Conservation (phyloP, 2,329 filamentous ascomycete genomes). For the Hirsutella thompsonii region DNA sequence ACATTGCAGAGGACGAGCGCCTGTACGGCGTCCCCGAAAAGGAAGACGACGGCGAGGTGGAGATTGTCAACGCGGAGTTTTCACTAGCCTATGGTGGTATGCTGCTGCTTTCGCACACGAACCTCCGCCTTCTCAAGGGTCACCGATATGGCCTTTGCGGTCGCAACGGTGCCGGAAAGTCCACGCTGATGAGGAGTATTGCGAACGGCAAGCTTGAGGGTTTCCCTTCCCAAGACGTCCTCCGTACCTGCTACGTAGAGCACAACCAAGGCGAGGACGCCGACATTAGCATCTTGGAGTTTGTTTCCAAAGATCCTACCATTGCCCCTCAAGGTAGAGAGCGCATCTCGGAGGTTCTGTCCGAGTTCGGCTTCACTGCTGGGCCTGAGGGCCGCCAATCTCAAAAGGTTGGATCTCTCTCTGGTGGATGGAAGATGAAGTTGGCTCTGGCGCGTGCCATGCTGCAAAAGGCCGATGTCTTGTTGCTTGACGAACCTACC, state of each 20-base stretch:
- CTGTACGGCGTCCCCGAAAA: constrained; percentile 75
- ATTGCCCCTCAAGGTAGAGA: constrained; percentile 68
- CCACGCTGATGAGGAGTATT: constrained; percentile 97
- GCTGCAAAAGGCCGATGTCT: constrained; percentile 91
- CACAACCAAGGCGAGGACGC: constrained; percentile 98
- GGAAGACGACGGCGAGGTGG: constrained; percentile 82
- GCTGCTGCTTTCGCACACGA: constrained; percentile 92
- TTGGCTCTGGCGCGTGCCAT: constrained; percentile 89
- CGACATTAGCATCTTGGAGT: constrained; percentile 89
- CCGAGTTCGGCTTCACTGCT: constrained; percentile 86
- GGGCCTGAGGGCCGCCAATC: constrained; percentile 82
- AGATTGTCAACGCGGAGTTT: constrained; percentile 97
- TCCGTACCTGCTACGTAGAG: constrained; percentile 95
- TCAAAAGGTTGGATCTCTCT: constrained; percentile 84
- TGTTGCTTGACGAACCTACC: constrained; percentile 94
- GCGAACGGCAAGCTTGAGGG: constrained; percentile 92
- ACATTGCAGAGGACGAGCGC: constrained; percentile 72
- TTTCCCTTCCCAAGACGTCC: constrained; percentile 82
- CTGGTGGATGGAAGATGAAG: constrained; percentile 99
- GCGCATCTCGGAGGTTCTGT: constrained; percentile 70
- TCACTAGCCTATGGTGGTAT: constrained; percentile 96
- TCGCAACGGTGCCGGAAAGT: constrained; percentile 95
- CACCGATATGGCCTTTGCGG: constrained; percentile 96
- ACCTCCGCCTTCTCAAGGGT: constrained; percentile 85
- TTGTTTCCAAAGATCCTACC: constrained; percentile 77